Conservation (phyloP, 495 filamentous ascomycete species). For the Collariella sp. region DNA sequence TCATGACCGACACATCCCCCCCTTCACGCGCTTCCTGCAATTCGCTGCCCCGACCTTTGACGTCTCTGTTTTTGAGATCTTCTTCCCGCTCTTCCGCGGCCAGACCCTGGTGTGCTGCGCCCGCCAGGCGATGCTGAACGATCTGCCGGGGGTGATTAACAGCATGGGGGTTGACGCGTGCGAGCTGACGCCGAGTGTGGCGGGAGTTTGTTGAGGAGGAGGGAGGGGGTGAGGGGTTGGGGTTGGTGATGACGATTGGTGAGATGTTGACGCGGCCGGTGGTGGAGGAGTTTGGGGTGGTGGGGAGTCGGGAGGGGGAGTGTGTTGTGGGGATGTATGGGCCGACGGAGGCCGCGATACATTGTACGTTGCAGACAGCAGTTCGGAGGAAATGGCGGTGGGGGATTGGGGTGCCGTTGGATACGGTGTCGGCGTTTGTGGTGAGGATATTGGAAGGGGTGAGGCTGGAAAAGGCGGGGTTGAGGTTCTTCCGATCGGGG, state of each 20-base stretch:
- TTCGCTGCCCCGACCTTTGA: slow-evolving; percentile 85
- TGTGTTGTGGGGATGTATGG: slow-evolving; percentile 79
- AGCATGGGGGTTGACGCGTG: slow-evolving; percentile 63
- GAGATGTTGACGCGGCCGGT: slow-evolving; percentile 74
- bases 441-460: slow-evolving; percentile 34
- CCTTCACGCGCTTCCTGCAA: slow-evolving; percentile 69
- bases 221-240: slow-evolving; percentile 48
- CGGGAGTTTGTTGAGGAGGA: slow-evolving; percentile 57
- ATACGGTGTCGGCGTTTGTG: slow-evolving; percentile 69
- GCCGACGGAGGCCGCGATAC: slow-evolving; percentile 76
- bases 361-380: slow-evolving; percentile 43
- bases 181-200: slow-evolving; percentile 78
- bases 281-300: slow-evolving; percentile 65
- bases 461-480: slow-evolving; percentile 20
- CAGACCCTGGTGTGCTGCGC: slow-evolving; percentile 60
- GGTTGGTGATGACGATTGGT: slow-evolving; percentile 68
- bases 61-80: slow-evolving; percentile 82
- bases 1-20: slow-evolving; percentile 64
- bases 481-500: slow-evolving; percentile 52
- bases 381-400: slow-evolving; percentile 40
- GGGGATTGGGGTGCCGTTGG: slow-evolving; percentile 63
- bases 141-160: slow-evolving; percentile 57
- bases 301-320: slow-evolving; percentile 29
- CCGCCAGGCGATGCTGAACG: slow-evolving; percentile 55
- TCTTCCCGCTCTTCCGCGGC: slow-evolving; percentile 68